Conservation (phyloP, 345 rosid species). For the Hibiscus syriacus region DNA sequence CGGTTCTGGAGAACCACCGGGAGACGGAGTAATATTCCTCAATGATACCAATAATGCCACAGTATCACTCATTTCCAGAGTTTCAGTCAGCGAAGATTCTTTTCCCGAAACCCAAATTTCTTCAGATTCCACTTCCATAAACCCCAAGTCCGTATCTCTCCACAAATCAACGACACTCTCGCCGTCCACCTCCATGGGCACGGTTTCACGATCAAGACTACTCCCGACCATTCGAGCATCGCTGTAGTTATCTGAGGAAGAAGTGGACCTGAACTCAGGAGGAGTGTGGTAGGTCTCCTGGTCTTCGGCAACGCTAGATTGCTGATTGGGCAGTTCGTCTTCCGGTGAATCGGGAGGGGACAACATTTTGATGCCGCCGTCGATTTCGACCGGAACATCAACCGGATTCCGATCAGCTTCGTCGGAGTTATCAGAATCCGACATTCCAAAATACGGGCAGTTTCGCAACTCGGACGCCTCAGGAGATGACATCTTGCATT, state of each 20-base stretch:
- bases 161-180: slow-evolving; percentile 29
- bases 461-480: slow-evolving; percentile 22
- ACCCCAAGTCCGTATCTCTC: slow-evolving; percentile 34
- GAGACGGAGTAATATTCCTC: too few relatives aligned
- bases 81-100: neutral
- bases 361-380: slow-evolving; percentile 27
- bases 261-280: slow-evolving; percentile 15
- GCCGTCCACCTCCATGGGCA: neutral
- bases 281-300: slow-evolving; percentile 20
- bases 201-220: too few relatives aligned
- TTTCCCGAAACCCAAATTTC: slow-evolving; percentile 15
- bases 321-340: neutral
- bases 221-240: too few relatives aligned
- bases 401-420: neutral
- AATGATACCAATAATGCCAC: too few relatives aligned
- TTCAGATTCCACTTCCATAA: slow-evolving; percentile 18
- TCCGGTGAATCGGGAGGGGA: slow-evolving; percentile 26
- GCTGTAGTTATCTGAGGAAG: neutral
- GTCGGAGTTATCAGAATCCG: slow-evolving; percentile 7
- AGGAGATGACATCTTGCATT: slow-evolving; percentile 16
- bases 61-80: too few relatives aligned
- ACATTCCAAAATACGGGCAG: slow-evolving; percentile 3
- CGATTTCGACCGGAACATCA: slow-evolving; percentile 19
- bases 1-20: too few relatives aligned
- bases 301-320: slow-evolving; percentile 11